These are phyloP conservation scores for Penicillium paradoxum DNA, from an alignment of 495 filamentous ascomycete species.

Conservation along the genomic window DNA sequence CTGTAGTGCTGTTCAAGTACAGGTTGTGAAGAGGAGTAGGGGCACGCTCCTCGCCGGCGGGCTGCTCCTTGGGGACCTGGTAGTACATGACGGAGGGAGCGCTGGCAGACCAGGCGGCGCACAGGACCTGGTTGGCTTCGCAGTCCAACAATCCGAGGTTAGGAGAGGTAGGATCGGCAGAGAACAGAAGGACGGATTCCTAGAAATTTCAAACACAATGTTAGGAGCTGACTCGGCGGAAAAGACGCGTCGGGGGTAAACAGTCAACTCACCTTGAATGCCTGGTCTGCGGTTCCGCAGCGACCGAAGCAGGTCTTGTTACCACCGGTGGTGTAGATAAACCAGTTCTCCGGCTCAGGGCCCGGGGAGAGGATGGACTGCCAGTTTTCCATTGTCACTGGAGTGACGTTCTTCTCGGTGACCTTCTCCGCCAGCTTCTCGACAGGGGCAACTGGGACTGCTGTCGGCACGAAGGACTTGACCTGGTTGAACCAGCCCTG, in stretches of 20 bases:
- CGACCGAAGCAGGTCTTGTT: conserved; percentile 82
- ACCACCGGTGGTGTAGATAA: conserved; percentile 73
- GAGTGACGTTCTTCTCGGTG: conserved; percentile 50
- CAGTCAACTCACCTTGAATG: conserved; percentile 48
- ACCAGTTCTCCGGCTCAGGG: conserved; percentile 68
- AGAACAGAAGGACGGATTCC: conserved; percentile 65
- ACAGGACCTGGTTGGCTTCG: conserved; percentile 72
- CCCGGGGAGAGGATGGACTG: conserved; percentile 60
- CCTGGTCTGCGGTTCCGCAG: conserved; percentile 49
- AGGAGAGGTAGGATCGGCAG: conserved; percentile 60
- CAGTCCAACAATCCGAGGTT: conserved; percentile 73
- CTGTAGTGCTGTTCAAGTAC: conserved; percentile 60
- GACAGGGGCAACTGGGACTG: conserved; percentile 44
- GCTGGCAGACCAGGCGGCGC: conserved; percentile 72
- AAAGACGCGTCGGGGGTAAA: neutral
- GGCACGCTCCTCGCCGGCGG: conserved; percentile 32
- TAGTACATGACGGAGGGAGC: conserved; percentile 70
- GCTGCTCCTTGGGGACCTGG: conserved; percentile 57
- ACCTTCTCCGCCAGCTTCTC: conserved; percentile 51
- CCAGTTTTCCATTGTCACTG: conserved; percentile 71
- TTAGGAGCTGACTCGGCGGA: conserved; percentile 7
- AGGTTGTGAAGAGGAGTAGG: conserved; percentile 50
- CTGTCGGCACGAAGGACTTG: conserved; percentile 54
- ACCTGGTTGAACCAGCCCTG: conserved; percentile 61
- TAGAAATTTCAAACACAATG: conserved; percentile 19